Evolutionary conservation across 805 yeast species (phyloP), one percentile per base, ranked within the genome.

Genomic region (Pichia heedii): DNA sequence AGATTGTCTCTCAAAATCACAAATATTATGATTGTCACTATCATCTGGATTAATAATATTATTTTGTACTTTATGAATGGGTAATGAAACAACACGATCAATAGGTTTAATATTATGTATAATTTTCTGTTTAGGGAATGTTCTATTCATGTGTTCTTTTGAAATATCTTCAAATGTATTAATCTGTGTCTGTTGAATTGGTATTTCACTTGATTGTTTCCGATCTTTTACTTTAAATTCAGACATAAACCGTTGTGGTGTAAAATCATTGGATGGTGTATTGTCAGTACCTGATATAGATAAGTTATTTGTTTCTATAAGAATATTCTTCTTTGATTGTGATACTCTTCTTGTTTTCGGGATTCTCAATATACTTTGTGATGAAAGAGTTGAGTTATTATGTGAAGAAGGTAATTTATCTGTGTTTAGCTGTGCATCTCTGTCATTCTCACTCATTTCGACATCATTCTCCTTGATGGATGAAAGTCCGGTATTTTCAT

Each of bases 71-170:
- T 24, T 54, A 48, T 33, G 47, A 40, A 22, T 33, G 0, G 65
- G 65, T 7, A 58, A 50, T 5, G 64, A 56, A 4, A 50, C 64
- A 10, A 57, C 50, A 45, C 65, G 49, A 37, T 54, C 55, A 5
- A 58, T 54, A 1, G 64, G 63, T 35, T 48, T 53, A 6, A 60
- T 54, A 21, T 48, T 47, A n/a, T 48, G 30, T 16, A 35, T 13
- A 19, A 16, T 10, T 12, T 16, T 9, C 2, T 34, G 22, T 4
- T 22, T 41, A 6, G 36, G 22, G 22, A 33, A 8, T 4, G 19
- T 22, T 16, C 13, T 20, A 18, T 22, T 22, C 18, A 19, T 22
- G 36, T 24, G 34, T 39, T 15, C 5, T 15, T 22, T 39, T 35
- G 36, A 35, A 16, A 26, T 26, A 36, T 18, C 35, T 33, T 10